A percentile compares a stretch with the other conserved stretches of the same genome.
These are phyloP conservation scores for Jacaranda copaia DNA, from an alignment of 257 asterid genomes.

Conservation along the genomic window DNA sequence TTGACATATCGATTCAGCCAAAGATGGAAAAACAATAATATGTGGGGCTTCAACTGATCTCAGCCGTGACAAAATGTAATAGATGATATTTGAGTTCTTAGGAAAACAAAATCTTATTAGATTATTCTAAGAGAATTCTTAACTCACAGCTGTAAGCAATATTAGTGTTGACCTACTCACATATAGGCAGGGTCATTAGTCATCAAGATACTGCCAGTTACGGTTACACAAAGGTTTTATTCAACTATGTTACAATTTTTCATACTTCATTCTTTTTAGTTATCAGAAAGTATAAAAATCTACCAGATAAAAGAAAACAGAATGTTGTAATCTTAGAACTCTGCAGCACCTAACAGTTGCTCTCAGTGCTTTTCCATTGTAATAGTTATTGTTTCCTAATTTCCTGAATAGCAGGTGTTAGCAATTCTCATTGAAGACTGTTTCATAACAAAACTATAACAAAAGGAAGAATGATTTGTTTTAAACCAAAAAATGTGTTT, in stretches of 20 bases:
- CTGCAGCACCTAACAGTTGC: constrained; percentile 2
- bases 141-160: background rate
- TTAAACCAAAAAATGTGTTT: background rate
- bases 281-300: background rate
- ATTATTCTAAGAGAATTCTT: background rate
- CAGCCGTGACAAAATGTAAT: background rate
- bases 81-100: background rate
- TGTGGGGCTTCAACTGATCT: background rate
- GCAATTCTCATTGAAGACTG: background rate
- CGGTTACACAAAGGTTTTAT: background rate
- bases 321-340: background rate
- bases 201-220: background rate
- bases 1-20: background rate
- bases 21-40: constrained; percentile 10
- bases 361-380: background rate
- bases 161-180: background rate
- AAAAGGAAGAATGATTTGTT: background rate
- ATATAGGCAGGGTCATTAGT: background rate
- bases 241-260: no score
- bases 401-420: background rate
- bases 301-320: background rate
- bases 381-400: no score
- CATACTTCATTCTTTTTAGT: background rate
- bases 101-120: background rate
- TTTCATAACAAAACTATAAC: background rate